Base-by-base conservation (phyloP, 2,329 filamentous ascomycete genomes). In the Zymoseptoria crescenta region DNA sequence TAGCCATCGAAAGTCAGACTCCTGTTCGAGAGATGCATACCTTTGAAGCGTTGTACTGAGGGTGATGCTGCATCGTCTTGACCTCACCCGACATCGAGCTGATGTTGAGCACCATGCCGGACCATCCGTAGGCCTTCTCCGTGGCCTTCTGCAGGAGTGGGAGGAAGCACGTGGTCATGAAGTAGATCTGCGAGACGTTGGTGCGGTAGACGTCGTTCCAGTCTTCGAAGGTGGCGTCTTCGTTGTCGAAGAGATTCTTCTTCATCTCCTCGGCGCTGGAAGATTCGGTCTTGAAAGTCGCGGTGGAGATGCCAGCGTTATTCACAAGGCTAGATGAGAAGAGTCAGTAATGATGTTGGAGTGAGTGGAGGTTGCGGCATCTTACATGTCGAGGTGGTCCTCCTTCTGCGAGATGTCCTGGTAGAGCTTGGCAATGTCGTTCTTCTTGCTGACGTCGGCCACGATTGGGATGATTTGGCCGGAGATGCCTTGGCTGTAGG, bases 101-200 rank as follows among this genome's bases (percentile, higher is more conserved):
- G 65, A 78, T 77, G 65, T 80, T 80, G 67, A 80, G 73, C 7
- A 79, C 75, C 4, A 71, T 73, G 19, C 72, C 74, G 6, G 75
- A 77, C 66, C 73, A 80, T 28, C 74, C 75, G 49, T 75, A 67
- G 16, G 74, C 69, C 21, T 70, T 67, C 56, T 78, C 74, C 0
- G 75, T 75, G 1, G 76, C 70, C 56, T 75, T 76, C 41, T 76
- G 71, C 4, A 80, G 73, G 2, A 79, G 72, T 21, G 77, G 78
- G 3, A 79, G 70, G 70, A 80, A 79, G 13, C 72, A 74, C 0
- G 72, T 76, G 13, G 73, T 76, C 74, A 79, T 77, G 64, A 80
- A 74, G 63, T 75, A 80, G 35, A 74, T 74, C n/a, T 74, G 73
- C 8, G 77, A 73, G n/a, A 79, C 77, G 58, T 79, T 79, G 24